Evolutionary conservation across 2,329 filamentous ascomycete genomes (phyloP).

Genomic region (Boeremia exigua): DNA sequence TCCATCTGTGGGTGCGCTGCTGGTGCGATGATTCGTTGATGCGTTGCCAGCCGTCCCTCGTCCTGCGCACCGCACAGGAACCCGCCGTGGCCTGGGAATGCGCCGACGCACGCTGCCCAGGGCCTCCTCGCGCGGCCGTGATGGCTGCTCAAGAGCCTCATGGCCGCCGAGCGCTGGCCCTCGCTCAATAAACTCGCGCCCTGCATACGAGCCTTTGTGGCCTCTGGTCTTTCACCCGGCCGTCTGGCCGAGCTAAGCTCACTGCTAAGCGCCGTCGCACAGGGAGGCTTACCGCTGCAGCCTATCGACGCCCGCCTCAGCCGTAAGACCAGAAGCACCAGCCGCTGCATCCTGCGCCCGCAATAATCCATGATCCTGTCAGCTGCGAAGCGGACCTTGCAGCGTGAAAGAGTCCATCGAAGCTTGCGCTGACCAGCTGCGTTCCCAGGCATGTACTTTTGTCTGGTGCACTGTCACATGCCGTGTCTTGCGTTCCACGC

Average conservation of each 20-base stretch:
- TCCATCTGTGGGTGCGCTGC: slow-evolving; percentile 17
- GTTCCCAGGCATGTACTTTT: neutral
- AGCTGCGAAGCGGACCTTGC: slow-evolving; percentile 20
- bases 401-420: slow-evolving; percentile 10
- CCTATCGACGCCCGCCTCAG: slow-evolving; percentile 34
- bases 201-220: slow-evolving; percentile 7
- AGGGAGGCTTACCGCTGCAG: slow-evolving; percentile 23
- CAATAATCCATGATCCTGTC: slow-evolving; percentile 26
- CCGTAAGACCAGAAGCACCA: slow-evolving; percentile 27
- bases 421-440: slow-evolving; percentile 8
- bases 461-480: slow-evolving; percentile 35
- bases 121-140: neutral
- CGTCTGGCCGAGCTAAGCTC: slow-evolving; percentile 13
- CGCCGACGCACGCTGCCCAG: slow-evolving; percentile 4
- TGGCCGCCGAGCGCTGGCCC: neutral
- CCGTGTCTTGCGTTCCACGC: slow-evolving; percentile 31
- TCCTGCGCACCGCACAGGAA: slow-evolving; percentile 3
- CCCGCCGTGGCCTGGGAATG: slow-evolving; percentile 2
- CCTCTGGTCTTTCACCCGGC: slow-evolving; percentile 2
- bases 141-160: neutral
- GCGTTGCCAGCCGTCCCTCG: slow-evolving; percentile 16
- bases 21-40: slow-evolving; percentile 15
- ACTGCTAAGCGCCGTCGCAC: slow-evolving; percentile 32
- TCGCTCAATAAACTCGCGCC: slow-evolving; percentile 12
- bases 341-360: slow-evolving; percentile 31